Evolutionary conservation across 495 filamentous ascomycete genomes (phyloP).

Genomic region (Penicillium steckii): DNA sequence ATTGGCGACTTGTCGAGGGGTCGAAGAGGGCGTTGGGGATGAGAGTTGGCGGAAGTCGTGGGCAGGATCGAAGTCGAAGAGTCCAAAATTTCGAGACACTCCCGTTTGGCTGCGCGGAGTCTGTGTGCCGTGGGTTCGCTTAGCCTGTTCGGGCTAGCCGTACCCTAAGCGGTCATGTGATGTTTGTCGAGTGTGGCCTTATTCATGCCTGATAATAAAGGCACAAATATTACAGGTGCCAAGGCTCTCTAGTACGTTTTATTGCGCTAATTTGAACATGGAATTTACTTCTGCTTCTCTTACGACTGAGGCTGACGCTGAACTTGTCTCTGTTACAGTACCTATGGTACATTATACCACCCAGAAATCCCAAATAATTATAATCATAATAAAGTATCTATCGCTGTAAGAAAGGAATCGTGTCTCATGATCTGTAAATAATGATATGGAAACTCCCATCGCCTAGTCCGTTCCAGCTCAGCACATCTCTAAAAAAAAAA

Average conservation of each 20-base stretch:
- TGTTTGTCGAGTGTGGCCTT: not conserved
- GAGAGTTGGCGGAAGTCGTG: conserved; percentile 37
- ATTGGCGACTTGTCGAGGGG: conserved; percentile 56
- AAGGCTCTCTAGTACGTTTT: not conserved
- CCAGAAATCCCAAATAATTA: not conserved
- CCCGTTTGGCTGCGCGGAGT: conserved; percentile 31
- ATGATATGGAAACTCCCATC: conserved; percentile 4
- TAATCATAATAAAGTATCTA: conserved; percentile 9
- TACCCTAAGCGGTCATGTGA: conserved; percentile 40
- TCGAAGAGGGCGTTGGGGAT: conserved; percentile 36
- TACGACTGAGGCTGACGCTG: no score
- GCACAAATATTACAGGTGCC: not conserved
- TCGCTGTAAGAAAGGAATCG: conserved; percentile 8
- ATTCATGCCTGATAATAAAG: not conserved
- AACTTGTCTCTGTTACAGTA: no score
- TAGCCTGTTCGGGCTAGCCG: conserved; percentile 45
- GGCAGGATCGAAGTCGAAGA: conserved; percentile 39
- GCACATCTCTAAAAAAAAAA: not conserved
- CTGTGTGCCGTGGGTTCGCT: conserved; percentile 43
- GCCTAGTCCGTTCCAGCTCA: conserved; percentile 2
- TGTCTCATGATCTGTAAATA: conserved; percentile 17
- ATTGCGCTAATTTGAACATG: no score
- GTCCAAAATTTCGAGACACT: conserved; percentile 43
- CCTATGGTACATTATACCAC: no score
- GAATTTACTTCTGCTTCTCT: no score